Evolutionary conservation across 2,329 filamentous ascomycete genomes (phyloP).

Genomic region (Madurella fahalii): DNA sequence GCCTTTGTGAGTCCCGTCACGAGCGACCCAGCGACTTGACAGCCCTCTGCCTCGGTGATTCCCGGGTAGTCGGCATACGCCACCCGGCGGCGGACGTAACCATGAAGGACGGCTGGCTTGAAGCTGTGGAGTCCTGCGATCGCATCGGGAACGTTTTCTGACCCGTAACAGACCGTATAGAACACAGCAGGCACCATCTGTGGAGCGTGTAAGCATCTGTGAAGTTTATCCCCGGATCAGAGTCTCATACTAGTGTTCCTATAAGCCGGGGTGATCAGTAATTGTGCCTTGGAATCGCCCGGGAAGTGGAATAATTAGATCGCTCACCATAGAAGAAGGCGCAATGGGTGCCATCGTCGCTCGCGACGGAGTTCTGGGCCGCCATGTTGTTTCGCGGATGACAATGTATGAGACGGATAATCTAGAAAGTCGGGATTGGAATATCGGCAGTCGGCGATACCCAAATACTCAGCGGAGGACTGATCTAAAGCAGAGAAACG

Average conservation of each 20-base stretch:
- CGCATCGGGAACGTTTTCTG: constrained; percentile 43
- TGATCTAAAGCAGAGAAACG: too few species aligned
- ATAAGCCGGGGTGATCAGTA: constrained; percentile 22
- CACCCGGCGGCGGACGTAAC: constrained; percentile 69
- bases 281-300: neutral
- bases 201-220: neutral
- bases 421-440: too few species aligned
- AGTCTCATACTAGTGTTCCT: constrained; percentile 37
- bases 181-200: constrained; percentile 84
- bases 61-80: constrained; percentile 72
- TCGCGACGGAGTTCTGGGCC: neutral
- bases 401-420: too few species aligned
- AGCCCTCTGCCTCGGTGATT: constrained; percentile 54
- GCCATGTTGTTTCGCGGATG: constrained; percentile 2
- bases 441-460: too few species aligned
- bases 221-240: neutral
- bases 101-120: constrained; percentile 69
- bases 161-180: constrained; percentile 74
- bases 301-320: neutral
- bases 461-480: too few species aligned
- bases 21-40: constrained; percentile 68
- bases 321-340: constrained; percentile 54
- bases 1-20: constrained; percentile 74
- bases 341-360: constrained; percentile 19
- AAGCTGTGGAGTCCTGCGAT: constrained; percentile 57